Evolutionary conservation across 139 green algal genomes (phyloP).

Genomic region (Tetradesmus obliquus): DNA sequence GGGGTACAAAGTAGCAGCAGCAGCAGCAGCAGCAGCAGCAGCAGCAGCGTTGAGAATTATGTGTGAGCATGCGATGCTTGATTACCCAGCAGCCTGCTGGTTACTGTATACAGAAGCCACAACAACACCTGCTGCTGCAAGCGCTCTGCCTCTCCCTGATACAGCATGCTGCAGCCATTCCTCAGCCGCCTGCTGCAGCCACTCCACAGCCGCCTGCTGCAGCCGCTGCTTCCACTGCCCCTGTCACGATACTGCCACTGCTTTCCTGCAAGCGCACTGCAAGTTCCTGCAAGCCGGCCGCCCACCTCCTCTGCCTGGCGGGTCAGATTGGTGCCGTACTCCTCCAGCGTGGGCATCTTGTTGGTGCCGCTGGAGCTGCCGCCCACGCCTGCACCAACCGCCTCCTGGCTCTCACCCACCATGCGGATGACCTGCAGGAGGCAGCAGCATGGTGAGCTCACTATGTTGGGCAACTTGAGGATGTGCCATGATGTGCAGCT

Average conservation of each 20-base stretch:
- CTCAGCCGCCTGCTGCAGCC: not conserved
- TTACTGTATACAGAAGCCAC: too few relatives aligned
- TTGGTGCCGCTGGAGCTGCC: constrained; percentile 81
- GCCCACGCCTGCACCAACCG: constrained; percentile 90
- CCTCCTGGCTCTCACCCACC: constrained; percentile 98
- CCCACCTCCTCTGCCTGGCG: constrained; percentile 89
- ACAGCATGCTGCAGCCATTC: too few relatives aligned
- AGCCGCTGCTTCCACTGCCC: not conserved
- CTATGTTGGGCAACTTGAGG: too few relatives aligned
- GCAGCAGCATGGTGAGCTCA: not conserved
- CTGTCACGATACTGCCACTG: not conserved
- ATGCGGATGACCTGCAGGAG: constrained; percentile 96
- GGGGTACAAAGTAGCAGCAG: not conserved
- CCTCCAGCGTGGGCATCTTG: constrained; percentile 99
- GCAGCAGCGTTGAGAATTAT: not conserved
- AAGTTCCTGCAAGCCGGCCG: not conserved
- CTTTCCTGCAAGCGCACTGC: not conserved
- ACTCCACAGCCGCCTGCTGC: not conserved
- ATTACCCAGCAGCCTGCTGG: not conserved
- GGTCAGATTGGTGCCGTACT: constrained; percentile 99
- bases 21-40: not conserved
- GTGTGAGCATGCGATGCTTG: too few relatives aligned
- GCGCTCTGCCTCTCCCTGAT: too few relatives aligned
- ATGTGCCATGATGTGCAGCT: too few relatives aligned
- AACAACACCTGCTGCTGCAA: too few relatives aligned